Base-by-base conservation (phyloP, 306 rosid species). In the Glycine tomentella region DNA sequence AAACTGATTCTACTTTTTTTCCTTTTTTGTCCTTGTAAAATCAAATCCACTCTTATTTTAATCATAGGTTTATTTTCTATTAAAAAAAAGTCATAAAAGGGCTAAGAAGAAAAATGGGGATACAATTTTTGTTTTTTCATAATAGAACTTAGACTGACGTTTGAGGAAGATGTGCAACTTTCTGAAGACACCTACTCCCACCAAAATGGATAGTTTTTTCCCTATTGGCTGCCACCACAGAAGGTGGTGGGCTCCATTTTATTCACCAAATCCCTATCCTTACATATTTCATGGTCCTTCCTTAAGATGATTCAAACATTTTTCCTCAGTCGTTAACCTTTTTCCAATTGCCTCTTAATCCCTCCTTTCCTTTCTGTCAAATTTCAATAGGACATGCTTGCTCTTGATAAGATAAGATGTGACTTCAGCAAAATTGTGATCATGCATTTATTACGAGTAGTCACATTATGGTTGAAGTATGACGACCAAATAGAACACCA, bases 221-320 rank as follows among this genome's bases (percentile, higher is more conserved):
- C 15, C 3, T 64, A 67, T 77, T 72, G 45, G 66, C 75, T 72
- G 81, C 85, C 69, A 76, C 61, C 80, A 72, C 4, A 16, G 5
- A 75, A 74, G 79, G 65, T 56, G 62, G 68, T 16, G 64, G 79
- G 51, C 33, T 70, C 80, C 79, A 75, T 55, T 84, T 51, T 74
- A 44, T 69, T 69, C 25, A 15, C 70, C 68, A 62, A 57, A 75
- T 50, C 61, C 58, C 36, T n/a, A 56, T 58, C 48, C 36, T 46
- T 48, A 44, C 20, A 20, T 0, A 20, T 20, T 20, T 20, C 20
- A 20, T 20, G 20, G 20, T 20, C 20, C 12, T 7, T 12, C 33
- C 15, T 2, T 12, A 62, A 72, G 25, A 40, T 9, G 9, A 64
- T 63, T 73, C 45, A 50, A 62, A 73, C 48, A 31, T 11, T 79